Evolutionary conservation across 2,329 filamentous ascomycete species (phyloP).

Genomic region (Rutstroemia sp.): DNA sequence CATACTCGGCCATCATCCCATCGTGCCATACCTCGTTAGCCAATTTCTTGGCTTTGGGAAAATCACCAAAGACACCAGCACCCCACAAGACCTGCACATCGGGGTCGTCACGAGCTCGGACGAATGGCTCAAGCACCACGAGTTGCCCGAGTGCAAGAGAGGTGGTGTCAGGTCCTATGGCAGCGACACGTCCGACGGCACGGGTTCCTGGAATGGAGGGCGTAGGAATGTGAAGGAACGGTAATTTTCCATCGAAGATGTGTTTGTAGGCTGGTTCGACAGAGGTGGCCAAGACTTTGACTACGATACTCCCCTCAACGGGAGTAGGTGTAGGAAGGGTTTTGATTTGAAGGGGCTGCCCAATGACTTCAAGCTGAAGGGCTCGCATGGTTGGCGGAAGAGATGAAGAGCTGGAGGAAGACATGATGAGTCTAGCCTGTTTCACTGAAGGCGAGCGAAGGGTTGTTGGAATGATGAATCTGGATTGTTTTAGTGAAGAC

Average conservation of each 20-base stretch:
- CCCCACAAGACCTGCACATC: slow-evolving; percentile 26
- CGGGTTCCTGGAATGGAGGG: slow-evolving; percentile 26
- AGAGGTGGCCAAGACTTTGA: slow-evolving; percentile 31
- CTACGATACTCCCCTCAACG: slow-evolving; percentile 32
- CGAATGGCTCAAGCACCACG: slow-evolving; percentile 30
- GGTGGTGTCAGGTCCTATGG: slow-evolving; percentile 30
- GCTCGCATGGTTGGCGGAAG: neutral
- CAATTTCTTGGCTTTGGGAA: slow-evolving; percentile 23
- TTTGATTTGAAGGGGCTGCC: slow-evolving; percentile 22
- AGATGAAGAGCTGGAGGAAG: neutral
- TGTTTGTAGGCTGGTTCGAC: slow-evolving; percentile 33
- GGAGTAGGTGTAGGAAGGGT: slow-evolving; percentile 29
- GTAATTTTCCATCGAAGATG: slow-evolving; percentile 32
- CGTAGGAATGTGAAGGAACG: slow-evolving; percentile 24
- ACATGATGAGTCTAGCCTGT: neutral
- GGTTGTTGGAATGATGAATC: neutral
- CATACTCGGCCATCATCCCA: slow-evolving; percentile 31
- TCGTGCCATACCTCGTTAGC: slow-evolving; percentile 30
- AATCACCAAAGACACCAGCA: slow-evolving; percentile 25
- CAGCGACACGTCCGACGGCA: slow-evolving; percentile 31
- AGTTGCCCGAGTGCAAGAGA: slow-evolving; percentile 29
- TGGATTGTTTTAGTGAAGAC: too few species aligned
- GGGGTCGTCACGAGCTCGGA: slow-evolving; percentile 31
- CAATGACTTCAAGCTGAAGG: neutral
- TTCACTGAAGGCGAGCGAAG: too few species aligned